phyloP scores from a whole-genome alignment of 257 asterid genomes.

The Penstemon eatonii region DNA sequence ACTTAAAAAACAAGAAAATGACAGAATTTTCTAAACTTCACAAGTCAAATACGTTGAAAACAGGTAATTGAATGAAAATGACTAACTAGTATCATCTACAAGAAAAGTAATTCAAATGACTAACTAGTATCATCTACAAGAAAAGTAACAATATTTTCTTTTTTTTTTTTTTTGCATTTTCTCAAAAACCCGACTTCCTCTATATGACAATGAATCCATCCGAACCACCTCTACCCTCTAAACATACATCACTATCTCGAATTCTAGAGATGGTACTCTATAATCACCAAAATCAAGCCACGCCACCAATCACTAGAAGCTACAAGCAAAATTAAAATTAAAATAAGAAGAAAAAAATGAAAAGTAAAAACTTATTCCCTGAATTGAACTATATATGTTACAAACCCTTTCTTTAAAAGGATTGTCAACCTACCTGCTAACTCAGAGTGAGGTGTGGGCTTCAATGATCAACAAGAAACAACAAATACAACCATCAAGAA shows the following conservation, averaged over 20 bases:
- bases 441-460: constrained; percentile 44
- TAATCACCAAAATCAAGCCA: constrained; percentile 45
- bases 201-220: constrained; percentile 22
- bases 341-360: constrained; percentile 9
- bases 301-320: constrained; percentile 44
- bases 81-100: constrained; percentile 35
- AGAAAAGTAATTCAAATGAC: constrained; percentile 33
- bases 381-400: constrained; percentile 65
- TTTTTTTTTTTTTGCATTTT: constrained; percentile 13
- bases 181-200: constrained; percentile 22
- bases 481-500: constrained; percentile 39
- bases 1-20: too few relatives aligned
- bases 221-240: constrained; percentile 29
- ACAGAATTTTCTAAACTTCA: too few relatives aligned
- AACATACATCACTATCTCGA: constrained; percentile 37
- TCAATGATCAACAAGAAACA: constrained; percentile 29
- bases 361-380: constrained; percentile 53
- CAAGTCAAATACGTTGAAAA: too few relatives aligned
- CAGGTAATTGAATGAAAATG: constrained; percentile 6
- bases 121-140: constrained; percentile 33
- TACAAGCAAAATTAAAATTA: constrained; percentile 33
- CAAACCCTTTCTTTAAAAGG: constrained; percentile 61
- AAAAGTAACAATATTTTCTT: constrained; percentile 24
- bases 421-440: constrained; percentile 67
- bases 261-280: constrained; percentile 39